phyloP scores from a whole-genome alignment of 2,329 filamentous ascomycete species.

The Pseudofabraea citricarpa region DNA sequence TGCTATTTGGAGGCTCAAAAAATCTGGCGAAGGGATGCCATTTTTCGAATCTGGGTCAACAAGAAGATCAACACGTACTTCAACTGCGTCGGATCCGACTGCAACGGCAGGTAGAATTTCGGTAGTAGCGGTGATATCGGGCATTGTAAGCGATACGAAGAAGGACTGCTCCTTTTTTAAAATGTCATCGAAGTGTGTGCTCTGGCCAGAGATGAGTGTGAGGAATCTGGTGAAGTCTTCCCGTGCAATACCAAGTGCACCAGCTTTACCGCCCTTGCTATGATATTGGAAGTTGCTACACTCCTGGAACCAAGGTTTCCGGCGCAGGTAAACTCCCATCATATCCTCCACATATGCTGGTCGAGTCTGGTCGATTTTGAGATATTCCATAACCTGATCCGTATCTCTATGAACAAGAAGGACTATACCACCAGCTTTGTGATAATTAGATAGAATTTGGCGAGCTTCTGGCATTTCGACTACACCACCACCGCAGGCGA shows the following conservation, averaged over 20 bases:
- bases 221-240: constrained; percentile 73
- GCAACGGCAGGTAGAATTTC: constrained; percentile 66
- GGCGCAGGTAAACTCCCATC: constrained; percentile 81
- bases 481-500: constrained; percentile 91
- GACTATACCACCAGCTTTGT: constrained; percentile 74
- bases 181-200: constrained; percentile 47
- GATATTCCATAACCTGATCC: constrained; percentile 80
- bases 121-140: constrained; percentile 61
- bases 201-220: constrained; percentile 60
- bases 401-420: constrained; percentile 85
- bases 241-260: constrained; percentile 23
- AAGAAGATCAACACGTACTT: constrained; percentile 87
- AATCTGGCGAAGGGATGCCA: constrained; percentile 63
- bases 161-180: constrained; percentile 73
- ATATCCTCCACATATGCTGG: constrained; percentile 93
- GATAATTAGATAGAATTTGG: constrained; percentile 68
- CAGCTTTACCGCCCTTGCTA: constrained; percentile 56
- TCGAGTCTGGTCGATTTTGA: constrained; percentile 82
- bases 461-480: constrained; percentile 82
- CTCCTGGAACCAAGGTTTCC: constrained; percentile 83
- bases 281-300: constrained; percentile 96
- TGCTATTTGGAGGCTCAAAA: constrained; percentile 76
- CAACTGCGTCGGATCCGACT: constrained; percentile 87
- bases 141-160: constrained; percentile 87
- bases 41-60: constrained; percentile 54